Conservation (phyloP, 148 eudicot species). For the Mesembryanthemum crystallinum region DNA sequence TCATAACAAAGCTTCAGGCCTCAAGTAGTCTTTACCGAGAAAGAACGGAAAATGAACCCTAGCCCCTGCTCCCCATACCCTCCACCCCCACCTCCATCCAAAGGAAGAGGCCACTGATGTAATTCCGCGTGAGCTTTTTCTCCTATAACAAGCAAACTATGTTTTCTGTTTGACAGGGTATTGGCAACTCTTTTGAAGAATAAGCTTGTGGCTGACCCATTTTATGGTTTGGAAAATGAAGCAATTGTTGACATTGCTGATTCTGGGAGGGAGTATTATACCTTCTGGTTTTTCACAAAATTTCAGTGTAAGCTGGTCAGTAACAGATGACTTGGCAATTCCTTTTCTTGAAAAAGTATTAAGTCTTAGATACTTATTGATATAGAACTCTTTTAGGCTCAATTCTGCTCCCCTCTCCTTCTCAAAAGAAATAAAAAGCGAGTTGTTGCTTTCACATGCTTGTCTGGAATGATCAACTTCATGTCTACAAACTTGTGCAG, state of each 20-base stretch:
- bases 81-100: background rate
- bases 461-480: background rate
- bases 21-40: background rate
- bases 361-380: background rate
- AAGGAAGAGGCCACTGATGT: background rate
- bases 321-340: slow-evolving; percentile 8
- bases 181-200: slow-evolving; percentile 83
- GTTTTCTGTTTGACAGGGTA: slow-evolving; percentile 51
- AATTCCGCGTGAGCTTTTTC: background rate
- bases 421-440: background rate
- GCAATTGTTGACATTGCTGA: slow-evolving; percentile 83
- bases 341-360: background rate
- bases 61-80: too few species aligned
- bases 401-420: background rate
- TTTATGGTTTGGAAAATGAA: slow-evolving; percentile 91
- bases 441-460: background rate
- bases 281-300: slow-evolving; percentile 86
- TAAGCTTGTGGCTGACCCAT: slow-evolving; percentile 79
- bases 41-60: background rate
- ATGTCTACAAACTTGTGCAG: slow-evolving; percentile 37
- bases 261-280: slow-evolving; percentile 91
- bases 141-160: background rate
- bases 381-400: background rate
- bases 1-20: background rate
- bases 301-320: slow-evolving; percentile 82